phyloP scores from a whole-genome alignment of 768 basidiomycete genomes.

The Phylloporus sp. region DNA sequence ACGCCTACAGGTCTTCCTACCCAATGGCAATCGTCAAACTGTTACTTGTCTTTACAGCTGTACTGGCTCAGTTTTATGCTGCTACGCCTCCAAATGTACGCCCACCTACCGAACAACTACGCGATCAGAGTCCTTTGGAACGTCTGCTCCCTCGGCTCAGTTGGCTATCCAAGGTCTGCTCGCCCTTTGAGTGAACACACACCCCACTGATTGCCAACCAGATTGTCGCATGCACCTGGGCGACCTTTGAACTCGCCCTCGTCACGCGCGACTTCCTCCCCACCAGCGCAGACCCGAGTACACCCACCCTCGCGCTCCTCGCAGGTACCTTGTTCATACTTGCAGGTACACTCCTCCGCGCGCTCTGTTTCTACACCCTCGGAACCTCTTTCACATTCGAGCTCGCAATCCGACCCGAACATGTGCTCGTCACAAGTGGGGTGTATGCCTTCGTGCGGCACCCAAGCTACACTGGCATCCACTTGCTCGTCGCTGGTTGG shows the following conservation, averaged over 20 bases:
- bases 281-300: background rate
- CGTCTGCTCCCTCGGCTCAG: background rate
- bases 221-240: conserved; percentile 1
- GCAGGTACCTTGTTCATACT: conserved; percentile 4
- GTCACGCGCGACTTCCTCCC: conserved; percentile 1
- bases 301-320: conserved; percentile 11
- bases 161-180: background rate
- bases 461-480: conserved; percentile 23
- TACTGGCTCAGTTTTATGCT: background rate
- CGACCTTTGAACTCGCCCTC: conserved; percentile 7
- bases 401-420: conserved; percentile 17
- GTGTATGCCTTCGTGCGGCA: conserved; percentile 29
- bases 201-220: background rate
- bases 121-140: background rate
- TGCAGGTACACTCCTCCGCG: conserved; percentile 13
- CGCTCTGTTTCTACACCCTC: conserved; percentile 17
- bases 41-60: conserved; percentile 2
- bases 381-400: conserved; percentile 28
- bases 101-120: conserved; percentile 9
- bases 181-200: background rate
- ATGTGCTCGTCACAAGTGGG: conserved; percentile 25
- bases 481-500: background rate
- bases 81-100: conserved; percentile 15
- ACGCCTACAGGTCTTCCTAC: too few relatives aligned
- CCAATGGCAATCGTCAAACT: conserved; percentile 6